Conservation (phyloP, 2,329 filamentous ascomycete genomes). For the Fusarium azukiicola region DNA sequence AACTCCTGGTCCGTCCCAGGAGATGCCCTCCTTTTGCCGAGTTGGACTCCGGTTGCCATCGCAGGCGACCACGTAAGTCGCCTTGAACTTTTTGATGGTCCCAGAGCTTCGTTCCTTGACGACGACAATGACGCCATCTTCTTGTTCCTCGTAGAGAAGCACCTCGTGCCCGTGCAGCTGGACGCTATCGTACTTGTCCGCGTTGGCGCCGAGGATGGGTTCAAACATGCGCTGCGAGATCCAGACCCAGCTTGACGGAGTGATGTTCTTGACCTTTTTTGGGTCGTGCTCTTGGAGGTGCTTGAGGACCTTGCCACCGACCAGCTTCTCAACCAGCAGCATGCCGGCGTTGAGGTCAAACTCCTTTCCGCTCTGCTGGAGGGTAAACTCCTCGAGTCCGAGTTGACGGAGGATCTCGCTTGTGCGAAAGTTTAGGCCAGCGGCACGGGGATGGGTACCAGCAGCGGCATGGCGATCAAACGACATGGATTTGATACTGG, state of each 20-base stretch:
- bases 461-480: background rate
- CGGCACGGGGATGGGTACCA: background rate
- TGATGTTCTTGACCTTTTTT: background rate
- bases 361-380: background rate
- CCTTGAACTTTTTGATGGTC: slow-evolving; percentile 29
- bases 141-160: slow-evolving; percentile 1
- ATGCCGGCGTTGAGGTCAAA: slow-evolving; percentile 13
- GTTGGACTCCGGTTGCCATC: slow-evolving; percentile 29
- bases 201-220: slow-evolving; percentile 18
- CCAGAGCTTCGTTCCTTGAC: slow-evolving; percentile 20
- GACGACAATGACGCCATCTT: slow-evolving; percentile 14
- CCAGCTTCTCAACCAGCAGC: background rate
- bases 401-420: slow-evolving; percentile 6
- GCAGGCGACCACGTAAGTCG: slow-evolving; percentile 18
- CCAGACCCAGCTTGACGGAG: slow-evolving; percentile 18
- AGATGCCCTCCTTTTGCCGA: slow-evolving; percentile 8
- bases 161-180: background rate
- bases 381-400: background rate
- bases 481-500: slow-evolving; percentile 2
- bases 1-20: slow-evolving; percentile 5
- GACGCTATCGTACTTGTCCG: slow-evolving; percentile 5
- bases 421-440: background rate
- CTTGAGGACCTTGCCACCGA: background rate
- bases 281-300: background rate
- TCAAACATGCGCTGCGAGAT: slow-evolving; percentile 31